Base-by-base conservation (phyloP, 2,329 filamentous ascomycete genomes). In the Penicillium sp. region DNA sequence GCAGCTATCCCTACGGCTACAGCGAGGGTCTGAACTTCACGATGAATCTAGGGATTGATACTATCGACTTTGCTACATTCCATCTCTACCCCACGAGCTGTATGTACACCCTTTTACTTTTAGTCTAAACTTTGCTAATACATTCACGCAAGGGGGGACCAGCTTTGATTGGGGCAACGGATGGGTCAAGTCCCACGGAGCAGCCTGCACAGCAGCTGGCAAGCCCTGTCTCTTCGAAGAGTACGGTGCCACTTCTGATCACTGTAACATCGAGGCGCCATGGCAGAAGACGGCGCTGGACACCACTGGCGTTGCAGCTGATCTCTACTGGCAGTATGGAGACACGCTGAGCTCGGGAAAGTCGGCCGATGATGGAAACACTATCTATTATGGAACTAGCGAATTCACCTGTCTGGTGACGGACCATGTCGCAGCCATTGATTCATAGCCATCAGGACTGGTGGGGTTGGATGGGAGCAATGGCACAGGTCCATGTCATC, bases 61-160 rank as follows among this genome's bases (percentile, higher is more conserved):
- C 75, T 17, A 70, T 81, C 10, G 78, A 80, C 58, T 81, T 79
- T 59, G 78, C 72, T 12, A 77, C 75, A 2, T 74, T 78, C 57
- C 77, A 80, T 55, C 61, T 78, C 12, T 80, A 79, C 54, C 74
- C 75, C 0, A 61, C 64, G 21, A 65, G 64, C 49, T 78, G 75
- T 73, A 58, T 15, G 61, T 53, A 22, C 35, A n/a, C 5, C 17
- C 7, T 22, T 5, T 24, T n/a, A 7, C 5, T n/a, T 1, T 28
- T 32, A 1, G 1, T 6, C 7, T 28, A 2, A 3, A 4, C 19
- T 13, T 38, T 45, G 29, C 49, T 51, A 24, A 49, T 33, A n/a
- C 45, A 33, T 15, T 28, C 21, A 19, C 39, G 1, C 7, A 3
- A 68, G 64, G 68, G 68, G 64, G 69, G 24, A 64, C 65, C 3